phyloP scores from a whole-genome alignment of 163 green algal species.

The Volvox carteri region DNA sequence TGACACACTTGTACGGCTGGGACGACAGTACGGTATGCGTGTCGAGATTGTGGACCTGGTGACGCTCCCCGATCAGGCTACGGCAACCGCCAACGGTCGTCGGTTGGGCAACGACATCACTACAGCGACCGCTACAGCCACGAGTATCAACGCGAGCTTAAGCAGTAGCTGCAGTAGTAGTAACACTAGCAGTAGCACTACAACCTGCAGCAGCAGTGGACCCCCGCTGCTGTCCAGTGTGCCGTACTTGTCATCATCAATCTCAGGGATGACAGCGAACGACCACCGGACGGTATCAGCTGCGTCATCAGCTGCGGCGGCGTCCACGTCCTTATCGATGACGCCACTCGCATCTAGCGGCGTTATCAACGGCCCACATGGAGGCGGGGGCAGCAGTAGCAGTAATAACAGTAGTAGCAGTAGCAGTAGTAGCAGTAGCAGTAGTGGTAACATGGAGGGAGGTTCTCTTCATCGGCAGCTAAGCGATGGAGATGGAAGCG shows the following conservation, averaged over 20 bases:
- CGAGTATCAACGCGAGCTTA: slow-evolving; percentile 6
- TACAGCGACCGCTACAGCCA: not conserved
- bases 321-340: too few relatives aligned
- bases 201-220: too few relatives aligned
- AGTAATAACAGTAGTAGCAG: slow-evolving; percentile 9
- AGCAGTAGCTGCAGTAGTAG: not conserved
- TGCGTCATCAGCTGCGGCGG: too few relatives aligned
- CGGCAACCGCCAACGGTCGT: not conserved
- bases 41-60: slow-evolving; percentile 78
- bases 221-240: too few relatives aligned
- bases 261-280: too few relatives aligned
- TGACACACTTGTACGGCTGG: slow-evolving; percentile 71
- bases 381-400: not conserved
- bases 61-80: not conserved
- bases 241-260: too few relatives aligned
- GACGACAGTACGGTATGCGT: slow-evolving; percentile 70
- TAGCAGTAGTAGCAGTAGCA: not conserved
- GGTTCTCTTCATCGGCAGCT: not conserved
- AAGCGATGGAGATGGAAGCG: not conserved
- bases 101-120: not conserved
- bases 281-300: too few relatives aligned
- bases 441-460: not conserved
- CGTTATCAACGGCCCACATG: too few relatives aligned
- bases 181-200: not conserved
- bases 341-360: too few relatives aligned